phyloP scores from a whole-genome alignment of 2,329 filamentous ascomycete genomes.

The Tolypocladium tropicale region DNA sequence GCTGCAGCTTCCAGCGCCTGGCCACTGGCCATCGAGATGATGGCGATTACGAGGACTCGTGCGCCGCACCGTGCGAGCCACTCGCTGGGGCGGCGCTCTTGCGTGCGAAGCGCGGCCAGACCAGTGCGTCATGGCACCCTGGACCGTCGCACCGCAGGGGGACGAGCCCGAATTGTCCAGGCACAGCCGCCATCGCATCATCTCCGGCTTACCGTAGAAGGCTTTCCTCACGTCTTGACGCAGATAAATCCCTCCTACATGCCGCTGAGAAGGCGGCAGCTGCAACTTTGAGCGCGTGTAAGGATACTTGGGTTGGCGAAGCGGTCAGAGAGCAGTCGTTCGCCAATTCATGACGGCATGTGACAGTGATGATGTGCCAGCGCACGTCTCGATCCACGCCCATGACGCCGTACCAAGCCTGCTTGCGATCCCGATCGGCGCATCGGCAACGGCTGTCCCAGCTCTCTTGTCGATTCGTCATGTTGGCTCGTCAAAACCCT shows the following conservation, averaged over 20 bases:
- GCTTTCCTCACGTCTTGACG: neutral
- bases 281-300: neutral
- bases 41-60: constrained; percentile 5
- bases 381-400: neutral
- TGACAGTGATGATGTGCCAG: neutral
- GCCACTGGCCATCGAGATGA: neutral
- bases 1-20: neutral
- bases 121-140: neutral
- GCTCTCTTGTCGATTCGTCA: too few relatives aligned
- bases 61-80: constrained; percentile 5
- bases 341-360: neutral
- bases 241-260: neutral
- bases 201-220: too few relatives aligned
- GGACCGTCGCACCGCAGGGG: neutral
- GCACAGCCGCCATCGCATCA: constrained; percentile 1
- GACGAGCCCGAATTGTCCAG: neutral
- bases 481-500: neutral
- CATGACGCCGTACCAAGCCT: neutral
- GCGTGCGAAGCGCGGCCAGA: neutral
- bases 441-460: neutral
- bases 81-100: neutral
- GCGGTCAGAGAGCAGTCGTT: neutral
- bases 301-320: neutral
- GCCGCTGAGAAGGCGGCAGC: neutral
- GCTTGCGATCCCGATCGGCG: neutral